Percentiles rank a stretch among this genome's conserved stretches.
These are phyloP conservation scores for Lunasporangiospora selenospora DNA, from an alignment of 192 early-diverging fungal species.

Conservation along the genomic window DNA sequence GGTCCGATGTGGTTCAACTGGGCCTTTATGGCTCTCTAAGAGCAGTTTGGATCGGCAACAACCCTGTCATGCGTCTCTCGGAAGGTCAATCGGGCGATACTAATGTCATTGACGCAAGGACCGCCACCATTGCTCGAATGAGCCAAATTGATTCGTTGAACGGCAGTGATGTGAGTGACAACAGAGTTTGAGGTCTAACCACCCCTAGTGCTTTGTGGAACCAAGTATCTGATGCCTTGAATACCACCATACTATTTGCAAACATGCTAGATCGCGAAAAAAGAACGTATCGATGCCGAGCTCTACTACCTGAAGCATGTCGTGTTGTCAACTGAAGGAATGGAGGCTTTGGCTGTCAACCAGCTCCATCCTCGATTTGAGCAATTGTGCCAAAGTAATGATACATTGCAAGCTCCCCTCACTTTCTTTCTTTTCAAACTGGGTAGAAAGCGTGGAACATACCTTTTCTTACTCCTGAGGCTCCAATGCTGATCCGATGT, in stretches of 20 bases:
- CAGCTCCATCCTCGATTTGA: conserved; percentile 56
- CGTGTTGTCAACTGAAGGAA: conserved; percentile 33
- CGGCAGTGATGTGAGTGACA: conserved; percentile 54
- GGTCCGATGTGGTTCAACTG: conserved; percentile 53
- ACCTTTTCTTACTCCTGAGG: too few relatives aligned
- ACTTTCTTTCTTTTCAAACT: too few relatives aligned
- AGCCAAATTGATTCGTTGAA: conserved; percentile 47
- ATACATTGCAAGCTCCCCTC: too few relatives aligned
- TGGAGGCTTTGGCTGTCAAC: conserved; percentile 13
- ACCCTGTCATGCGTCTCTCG: conserved; percentile 38
- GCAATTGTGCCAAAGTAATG: conserved; percentile 56
- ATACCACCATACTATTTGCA: too few relatives aligned
- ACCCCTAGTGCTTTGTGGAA: too few relatives aligned
- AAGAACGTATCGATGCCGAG: conserved; percentile 53
- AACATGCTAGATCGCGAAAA: conserved; percentile 49
- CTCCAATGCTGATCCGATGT: too few relatives aligned
- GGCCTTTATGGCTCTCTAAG: conserved; percentile 44
- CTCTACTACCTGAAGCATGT: conserved; percentile 59
- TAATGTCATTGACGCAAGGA: neutral
- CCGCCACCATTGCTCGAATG: conserved; percentile 52
- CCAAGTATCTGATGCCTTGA: too few relatives aligned
- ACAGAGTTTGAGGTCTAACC: neutral
- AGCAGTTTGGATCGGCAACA: conserved; percentile 51
- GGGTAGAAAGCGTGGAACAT: too few relatives aligned
- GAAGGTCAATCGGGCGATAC: neutral